Evolutionary conservation across 176 grass and related monocot species (phyloP).

Genomic region (Rhipidocladum racemiflorum): DNA sequence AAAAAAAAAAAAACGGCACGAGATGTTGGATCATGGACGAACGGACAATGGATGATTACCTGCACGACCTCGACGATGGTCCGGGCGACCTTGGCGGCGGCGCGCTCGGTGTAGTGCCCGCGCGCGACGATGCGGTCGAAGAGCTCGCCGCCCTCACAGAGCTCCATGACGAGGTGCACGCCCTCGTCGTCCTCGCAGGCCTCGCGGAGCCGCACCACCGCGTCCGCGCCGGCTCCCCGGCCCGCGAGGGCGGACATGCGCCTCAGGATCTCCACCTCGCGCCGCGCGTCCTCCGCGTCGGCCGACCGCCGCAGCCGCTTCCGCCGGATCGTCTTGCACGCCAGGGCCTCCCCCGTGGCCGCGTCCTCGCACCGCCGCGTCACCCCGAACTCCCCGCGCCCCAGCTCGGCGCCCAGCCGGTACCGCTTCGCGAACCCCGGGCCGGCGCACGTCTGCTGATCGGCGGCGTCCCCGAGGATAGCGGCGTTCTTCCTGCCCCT

Average conservation of each 20-base stretch:
- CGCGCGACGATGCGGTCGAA: constrained; percentile 85
- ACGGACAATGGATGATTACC: background rate
- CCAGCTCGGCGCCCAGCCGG: constrained; percentile 69
- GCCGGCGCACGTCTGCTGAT: background rate
- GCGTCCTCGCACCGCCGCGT: constrained; percentile 60
- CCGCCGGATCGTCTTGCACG: constrained; percentile 81
- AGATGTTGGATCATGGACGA: background rate
- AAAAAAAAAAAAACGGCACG: background rate
- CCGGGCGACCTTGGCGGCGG: constrained; percentile 55
- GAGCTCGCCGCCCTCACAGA: constrained; percentile 96
- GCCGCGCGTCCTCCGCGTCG: constrained; percentile 64
- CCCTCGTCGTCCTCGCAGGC: constrained; percentile 62
- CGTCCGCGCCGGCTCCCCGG: background rate
- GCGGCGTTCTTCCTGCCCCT: constrained; percentile 2
- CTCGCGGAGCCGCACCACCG: constrained; percentile 47
- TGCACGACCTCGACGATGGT: constrained; percentile 77
- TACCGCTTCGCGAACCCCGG: constrained; percentile 44
- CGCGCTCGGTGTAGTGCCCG: constrained; percentile 63
- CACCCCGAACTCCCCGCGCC: constrained; percentile 83
- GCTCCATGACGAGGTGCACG: constrained; percentile 98
- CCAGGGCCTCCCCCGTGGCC: constrained; percentile 53
- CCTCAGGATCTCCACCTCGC: constrained; percentile 66
- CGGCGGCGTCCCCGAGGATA: constrained; percentile 29
- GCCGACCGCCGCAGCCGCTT: constrained; percentile 40
- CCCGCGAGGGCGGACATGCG: constrained; percentile 36